These are phyloP conservation scores for Salix purpurea DNA, from an alignment of 345 rosid species.

Conservation along the genomic window DNA sequence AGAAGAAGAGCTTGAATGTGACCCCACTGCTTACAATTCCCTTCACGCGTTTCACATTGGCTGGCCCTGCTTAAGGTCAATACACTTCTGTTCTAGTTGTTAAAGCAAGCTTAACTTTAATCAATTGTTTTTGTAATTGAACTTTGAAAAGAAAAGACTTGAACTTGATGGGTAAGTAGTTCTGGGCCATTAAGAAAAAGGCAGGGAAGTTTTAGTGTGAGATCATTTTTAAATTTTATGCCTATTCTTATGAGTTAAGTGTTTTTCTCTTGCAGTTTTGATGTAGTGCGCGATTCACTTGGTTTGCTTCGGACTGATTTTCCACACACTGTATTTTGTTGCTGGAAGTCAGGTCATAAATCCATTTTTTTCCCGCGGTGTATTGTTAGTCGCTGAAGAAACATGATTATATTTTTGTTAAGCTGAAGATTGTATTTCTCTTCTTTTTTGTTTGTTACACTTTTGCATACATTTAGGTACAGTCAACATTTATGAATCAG, in stretches of 20 bases:
- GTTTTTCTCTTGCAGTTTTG: conserved; percentile 58
- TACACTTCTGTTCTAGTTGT: background rate
- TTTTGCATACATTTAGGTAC: background rate
- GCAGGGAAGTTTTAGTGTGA: background rate
- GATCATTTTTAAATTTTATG: background rate
- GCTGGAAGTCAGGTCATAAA: conserved; percentile 81
- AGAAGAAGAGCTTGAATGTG: conserved; percentile 97
- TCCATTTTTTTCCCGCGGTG: background rate
- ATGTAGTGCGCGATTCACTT: conserved; percentile 65
- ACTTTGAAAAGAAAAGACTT: background rate
- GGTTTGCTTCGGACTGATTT: conserved; percentile 83
- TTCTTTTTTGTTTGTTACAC: background rate
- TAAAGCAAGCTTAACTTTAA: background rate
- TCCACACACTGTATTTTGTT: conserved; percentile 78
- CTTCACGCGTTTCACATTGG: conserved; percentile 89
- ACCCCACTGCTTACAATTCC: conserved; percentile 80
- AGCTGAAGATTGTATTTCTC: background rate
- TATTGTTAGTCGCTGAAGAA: background rate
- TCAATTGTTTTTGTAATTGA: background rate
- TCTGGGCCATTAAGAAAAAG: background rate
- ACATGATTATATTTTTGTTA: background rate
- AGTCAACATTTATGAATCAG: background rate
- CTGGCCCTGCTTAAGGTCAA: conserved; percentile 93
- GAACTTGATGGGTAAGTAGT: background rate
- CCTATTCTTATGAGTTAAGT: background rate